A percentile compares a stretch with the other conserved stretches of the same genome.
Evolutionary conservation across 2,329 filamentous ascomycete genomes (phyloP).

Genomic region (Trichoderma koningii): DNA sequence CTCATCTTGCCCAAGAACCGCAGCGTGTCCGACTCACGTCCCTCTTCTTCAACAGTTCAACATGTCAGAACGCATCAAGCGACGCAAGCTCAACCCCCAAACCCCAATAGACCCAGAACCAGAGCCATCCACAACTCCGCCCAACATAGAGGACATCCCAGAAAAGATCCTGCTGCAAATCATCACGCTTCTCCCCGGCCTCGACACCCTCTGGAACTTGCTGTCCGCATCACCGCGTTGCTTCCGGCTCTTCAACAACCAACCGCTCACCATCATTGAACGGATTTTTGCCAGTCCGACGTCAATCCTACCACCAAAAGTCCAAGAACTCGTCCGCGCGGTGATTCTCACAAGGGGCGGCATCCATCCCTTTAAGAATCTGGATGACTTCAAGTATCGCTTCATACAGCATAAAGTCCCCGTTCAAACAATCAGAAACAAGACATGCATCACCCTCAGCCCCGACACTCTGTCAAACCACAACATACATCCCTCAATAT

Average conservation of each 20-base stretch:
- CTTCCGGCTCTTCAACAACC: conserved; percentile 14
- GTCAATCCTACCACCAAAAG: conserved; percentile 7
- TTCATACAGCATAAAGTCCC: conserved; percentile 15
- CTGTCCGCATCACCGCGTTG: conserved; percentile 9
- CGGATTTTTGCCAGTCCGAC: neutral
- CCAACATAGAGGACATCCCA: neutral
- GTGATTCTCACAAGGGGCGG: neutral
- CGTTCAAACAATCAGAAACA: neutral
- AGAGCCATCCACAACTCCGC: too few species aligned
- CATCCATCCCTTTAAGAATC: neutral
- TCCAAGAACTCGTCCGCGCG: conserved; percentile 16
- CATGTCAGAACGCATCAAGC: neutral
- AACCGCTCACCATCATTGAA: neutral
- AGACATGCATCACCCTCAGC: neutral
- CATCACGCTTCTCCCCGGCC: neutral
- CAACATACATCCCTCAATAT: conserved; percentile 1
- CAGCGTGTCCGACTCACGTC: too few species aligned
- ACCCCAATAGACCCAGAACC: neutral
- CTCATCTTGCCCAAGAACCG: too few species aligned
- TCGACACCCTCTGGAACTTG: conserved; percentile 21
- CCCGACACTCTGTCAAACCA: neutral
- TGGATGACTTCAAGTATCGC: neutral
- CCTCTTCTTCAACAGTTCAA: neutral
- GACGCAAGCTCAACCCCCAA: neutral
- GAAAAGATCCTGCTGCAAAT: neutral